Conservation (phyloP, 768 basidiomycete genomes). For the Phlegmacium glaucopus region DNA sequence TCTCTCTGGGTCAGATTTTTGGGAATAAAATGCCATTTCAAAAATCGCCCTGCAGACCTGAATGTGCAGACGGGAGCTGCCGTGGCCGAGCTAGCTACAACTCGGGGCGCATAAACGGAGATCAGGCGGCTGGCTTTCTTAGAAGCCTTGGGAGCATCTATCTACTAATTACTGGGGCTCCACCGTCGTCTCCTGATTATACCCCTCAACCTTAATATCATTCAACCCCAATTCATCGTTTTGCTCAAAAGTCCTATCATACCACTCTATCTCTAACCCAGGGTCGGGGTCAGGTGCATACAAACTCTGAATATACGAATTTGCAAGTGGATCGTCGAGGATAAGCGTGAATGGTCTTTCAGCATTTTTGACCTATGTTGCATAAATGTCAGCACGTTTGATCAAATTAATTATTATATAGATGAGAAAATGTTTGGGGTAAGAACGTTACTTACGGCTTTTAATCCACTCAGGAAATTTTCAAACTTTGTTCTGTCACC, state of each 20-base stretch:
- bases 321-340: slow-evolving; percentile 92
- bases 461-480: slow-evolving; percentile 71
- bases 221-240: slow-evolving; percentile 94
- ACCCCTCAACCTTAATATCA: slow-evolving; percentile 82
- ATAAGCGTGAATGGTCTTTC: slow-evolving; percentile 85
- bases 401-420: background rate
- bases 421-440: background rate
- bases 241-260: slow-evolving; percentile 85
- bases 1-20: no score
- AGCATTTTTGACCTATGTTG: slow-evolving; percentile 71
- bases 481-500: slow-evolving; percentile 62
- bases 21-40: no score
- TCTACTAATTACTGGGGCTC: no score
- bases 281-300: slow-evolving; percentile 98
- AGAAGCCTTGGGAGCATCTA: no score
- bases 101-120: no score
- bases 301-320: slow-evolving; percentile 94
- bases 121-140: no score
- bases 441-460: slow-evolving; percentile 47
- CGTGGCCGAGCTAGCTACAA: no score
- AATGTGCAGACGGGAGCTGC: no score
- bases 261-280: slow-evolving; percentile 80
- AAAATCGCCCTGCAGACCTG: no score
- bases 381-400: background rate
- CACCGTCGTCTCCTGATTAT: slow-evolving; percentile 31